A percentile compares a stretch with the other conserved stretches of the same genome.
These are phyloP conservation scores for Sugiyamaella chiloensis DNA, from an alignment of 805 yeast genomes.

Conservation along the genomic window DNA sequence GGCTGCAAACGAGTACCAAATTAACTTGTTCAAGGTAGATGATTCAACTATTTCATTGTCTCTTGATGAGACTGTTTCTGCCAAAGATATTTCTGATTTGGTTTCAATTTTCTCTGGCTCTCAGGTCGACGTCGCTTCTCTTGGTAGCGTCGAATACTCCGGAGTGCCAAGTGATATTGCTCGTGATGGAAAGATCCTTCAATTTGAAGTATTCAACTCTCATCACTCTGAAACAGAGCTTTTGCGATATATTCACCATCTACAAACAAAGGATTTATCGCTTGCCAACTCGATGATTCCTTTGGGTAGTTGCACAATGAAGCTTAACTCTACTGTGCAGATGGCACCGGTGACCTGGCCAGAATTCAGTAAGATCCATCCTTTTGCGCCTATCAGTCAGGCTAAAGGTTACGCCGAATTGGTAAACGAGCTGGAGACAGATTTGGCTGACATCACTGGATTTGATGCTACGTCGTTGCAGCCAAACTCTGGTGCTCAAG, in stretches of 20 bases:
- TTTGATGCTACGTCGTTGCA: constrained; percentile 85
- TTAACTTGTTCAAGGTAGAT: constrained; percentile 72
- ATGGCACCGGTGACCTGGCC: constrained; percentile 96
- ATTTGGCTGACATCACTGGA: constrained; percentile 89
- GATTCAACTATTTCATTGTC: constrained; percentile 66
- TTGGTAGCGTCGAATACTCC: constrained; percentile 35
- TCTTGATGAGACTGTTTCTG: constrained; percentile 82
- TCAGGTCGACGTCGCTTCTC: constrained; percentile 19
- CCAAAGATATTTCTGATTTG: constrained; percentile 56
- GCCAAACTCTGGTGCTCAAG: constrained; percentile 99
- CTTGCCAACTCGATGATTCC: constrained; percentile 97
- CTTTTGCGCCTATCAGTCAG: constrained; percentile 87
- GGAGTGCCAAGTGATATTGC: constrained; percentile 38
- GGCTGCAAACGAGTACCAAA: constrained; percentile 61
- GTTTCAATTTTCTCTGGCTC: constrained; percentile 53
- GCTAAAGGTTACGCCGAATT: constrained; percentile 82
- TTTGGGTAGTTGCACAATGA: constrained; percentile 97
- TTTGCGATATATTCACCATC: constrained; percentile 80
- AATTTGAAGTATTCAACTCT: constrained; percentile 75
- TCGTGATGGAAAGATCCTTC: constrained; percentile 40
- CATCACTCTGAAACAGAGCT: constrained; percentile 94
- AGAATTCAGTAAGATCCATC: constrained; percentile 83
- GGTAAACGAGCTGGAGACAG: constrained; percentile 72
- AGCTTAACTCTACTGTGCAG: constrained; percentile 89
- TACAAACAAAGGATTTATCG: constrained; percentile 87